Percentiles rank a stretch among this genome's conserved stretches.
Evolutionary conservation across 2,329 filamentous ascomycete genomes (phyloP).

Genomic region (Phaeosphaeria sp.): DNA sequence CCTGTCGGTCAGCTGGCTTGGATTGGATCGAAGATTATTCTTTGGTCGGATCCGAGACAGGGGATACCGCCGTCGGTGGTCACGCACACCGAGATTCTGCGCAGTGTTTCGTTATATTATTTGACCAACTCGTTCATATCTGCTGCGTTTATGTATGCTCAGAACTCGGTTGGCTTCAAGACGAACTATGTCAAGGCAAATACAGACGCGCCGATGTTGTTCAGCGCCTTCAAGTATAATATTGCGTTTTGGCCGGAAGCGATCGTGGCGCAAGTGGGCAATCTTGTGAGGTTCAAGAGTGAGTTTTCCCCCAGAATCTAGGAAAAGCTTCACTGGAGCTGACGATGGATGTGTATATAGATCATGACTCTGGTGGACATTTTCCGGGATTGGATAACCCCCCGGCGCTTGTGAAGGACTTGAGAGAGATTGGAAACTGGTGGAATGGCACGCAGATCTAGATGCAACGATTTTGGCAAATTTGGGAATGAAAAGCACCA

Average conservation of each 20-base stretch:
- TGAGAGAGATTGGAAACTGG: no score
- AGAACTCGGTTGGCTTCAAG: not conserved
- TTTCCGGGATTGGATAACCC: not conserved
- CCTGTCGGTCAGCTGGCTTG: not conserved
- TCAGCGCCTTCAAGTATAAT: not conserved
- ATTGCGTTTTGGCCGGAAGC: not conserved
- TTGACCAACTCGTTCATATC: not conserved
- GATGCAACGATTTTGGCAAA: no score
- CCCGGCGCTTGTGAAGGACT: not conserved
- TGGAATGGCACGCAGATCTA: no score
- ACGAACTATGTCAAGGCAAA: not conserved
- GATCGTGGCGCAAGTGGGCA: not conserved
- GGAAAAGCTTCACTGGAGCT: no score
- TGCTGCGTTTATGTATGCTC: not conserved
- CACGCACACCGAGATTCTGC: not conserved
- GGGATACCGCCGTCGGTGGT: not conserved
- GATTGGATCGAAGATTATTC: not conserved
- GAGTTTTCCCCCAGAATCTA: not conserved
- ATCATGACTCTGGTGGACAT: not conserved
- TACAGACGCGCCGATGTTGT: not conserved
- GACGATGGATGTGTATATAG: not conserved
- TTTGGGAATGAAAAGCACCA: no score
- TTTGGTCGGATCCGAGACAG: not conserved
- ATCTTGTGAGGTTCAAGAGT: not conserved
- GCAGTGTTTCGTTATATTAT: not conserved